Evolutionary conservation across 164 flowering plant genomes (phyloP).

Genomic region (Berberis thunbergii): DNA sequence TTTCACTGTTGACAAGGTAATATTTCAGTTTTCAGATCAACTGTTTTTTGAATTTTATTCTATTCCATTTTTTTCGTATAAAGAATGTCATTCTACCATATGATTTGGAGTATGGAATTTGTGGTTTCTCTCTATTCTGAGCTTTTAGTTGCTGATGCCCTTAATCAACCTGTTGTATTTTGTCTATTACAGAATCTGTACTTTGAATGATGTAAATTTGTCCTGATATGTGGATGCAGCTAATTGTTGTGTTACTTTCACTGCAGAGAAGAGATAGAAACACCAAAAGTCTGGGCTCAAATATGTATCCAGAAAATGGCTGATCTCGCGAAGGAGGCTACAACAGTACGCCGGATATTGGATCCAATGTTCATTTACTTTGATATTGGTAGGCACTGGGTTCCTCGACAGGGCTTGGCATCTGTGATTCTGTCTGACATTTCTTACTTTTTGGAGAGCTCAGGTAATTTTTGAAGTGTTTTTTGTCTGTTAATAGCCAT

Average conservation of each 20-base stretch:
- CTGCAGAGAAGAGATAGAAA: conserved; percentile 79
- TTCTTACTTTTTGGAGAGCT: conserved; percentile 50
- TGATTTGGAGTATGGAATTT: too few species aligned
- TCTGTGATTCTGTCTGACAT: conserved; percentile 64
- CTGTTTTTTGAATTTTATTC: too few species aligned
- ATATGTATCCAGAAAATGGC: conserved; percentile 83
- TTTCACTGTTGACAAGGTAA: conserved; percentile 69
- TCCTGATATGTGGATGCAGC: not conserved
- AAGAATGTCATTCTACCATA: too few species aligned
- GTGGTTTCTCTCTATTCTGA: too few species aligned
- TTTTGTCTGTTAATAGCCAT: not conserved
- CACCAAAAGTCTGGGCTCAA: conserved; percentile 85
- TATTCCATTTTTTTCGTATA: too few species aligned
- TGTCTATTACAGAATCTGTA: not conserved
- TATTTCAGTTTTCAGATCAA: not conserved
- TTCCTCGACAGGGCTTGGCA: conserved; percentile 61
- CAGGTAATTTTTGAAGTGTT: conserved; percentile 31
- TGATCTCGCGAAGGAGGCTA: conserved; percentile 77
- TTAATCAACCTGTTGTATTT: not conserved
- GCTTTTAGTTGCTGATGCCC: too few species aligned
- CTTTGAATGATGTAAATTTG: not conserved
- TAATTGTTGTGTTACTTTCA: not conserved
- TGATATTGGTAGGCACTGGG: conserved; percentile 67
- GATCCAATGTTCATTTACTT: conserved; percentile 83
- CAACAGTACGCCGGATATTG: conserved; percentile 70